Percentiles rank a stretch among this genome's conserved stretches.
phyloP scores from a whole-genome alignment of 768 basidiomycete genomes.

The Pisolithus albus region DNA sequence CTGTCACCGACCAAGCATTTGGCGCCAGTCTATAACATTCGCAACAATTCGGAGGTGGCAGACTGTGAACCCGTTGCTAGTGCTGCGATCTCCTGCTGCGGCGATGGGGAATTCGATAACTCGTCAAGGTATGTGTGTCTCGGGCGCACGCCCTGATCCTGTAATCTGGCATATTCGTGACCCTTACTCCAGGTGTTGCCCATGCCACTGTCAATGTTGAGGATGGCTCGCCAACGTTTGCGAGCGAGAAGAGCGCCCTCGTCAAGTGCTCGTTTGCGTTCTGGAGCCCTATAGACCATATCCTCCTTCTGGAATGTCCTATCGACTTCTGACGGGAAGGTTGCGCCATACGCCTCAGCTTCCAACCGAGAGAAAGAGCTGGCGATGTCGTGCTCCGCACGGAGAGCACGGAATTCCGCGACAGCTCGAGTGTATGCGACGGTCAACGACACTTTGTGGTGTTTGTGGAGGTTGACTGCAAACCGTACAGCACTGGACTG shows the following conservation, averaged over 20 bases:
- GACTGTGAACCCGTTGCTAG: constrained; percentile 8
- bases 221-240: constrained; percentile 73
- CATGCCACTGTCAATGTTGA: constrained; percentile 36
- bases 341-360: constrained; percentile 67
- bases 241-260: constrained; percentile 56
- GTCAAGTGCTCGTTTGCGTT: constrained; percentile 47
- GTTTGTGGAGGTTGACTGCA: constrained; percentile 66
- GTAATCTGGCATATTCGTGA: constrained; percentile 61
- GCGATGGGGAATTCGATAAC: constrained; percentile 8
- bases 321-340: constrained; percentile 58
- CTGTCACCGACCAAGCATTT: background rate
- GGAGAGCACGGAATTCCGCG: constrained; percentile 81
- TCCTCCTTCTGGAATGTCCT: constrained; percentile 57
- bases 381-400: constrained; percentile 77
- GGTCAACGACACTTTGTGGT: constrained; percentile 58
- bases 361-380: constrained; percentile 72
- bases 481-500: constrained; percentile 66
- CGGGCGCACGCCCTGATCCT: constrained; percentile 64
- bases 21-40: background rate
- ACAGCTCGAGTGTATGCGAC: constrained; percentile 76
- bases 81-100: constrained; percentile 16
- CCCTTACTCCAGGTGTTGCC: constrained; percentile 63
- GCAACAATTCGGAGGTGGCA: constrained; percentile 9
- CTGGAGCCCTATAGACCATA: constrained; percentile 52
- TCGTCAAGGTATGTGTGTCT: constrained; percentile 55